Evolutionary conservation across 2,329 filamentous ascomycete species (phyloP), one percentile per base, ranked within the genome.

Genomic region (Cordyceps cateniannulata): DNA sequence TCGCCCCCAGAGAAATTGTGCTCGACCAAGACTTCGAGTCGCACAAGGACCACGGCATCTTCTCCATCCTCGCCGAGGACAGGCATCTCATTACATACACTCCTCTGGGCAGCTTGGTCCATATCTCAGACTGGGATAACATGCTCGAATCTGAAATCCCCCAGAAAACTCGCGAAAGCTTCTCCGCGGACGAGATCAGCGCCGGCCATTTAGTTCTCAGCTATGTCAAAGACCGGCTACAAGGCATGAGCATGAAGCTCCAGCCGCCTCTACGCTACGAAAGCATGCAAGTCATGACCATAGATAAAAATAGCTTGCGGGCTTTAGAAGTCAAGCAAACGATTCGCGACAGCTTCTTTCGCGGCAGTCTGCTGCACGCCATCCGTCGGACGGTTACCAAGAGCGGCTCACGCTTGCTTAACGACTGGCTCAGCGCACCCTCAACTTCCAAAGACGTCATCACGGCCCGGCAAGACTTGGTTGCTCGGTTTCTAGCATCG

Each of bases 291-390:
- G 86, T 89, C 64, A 95, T 99, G 90, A 83, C 78, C 55, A 96
- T 99, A 66, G 95, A 99, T 76, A 93, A 89, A 70, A 96, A 93
- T 69, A 97, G 89, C 65, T 82, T 99, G 75, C 84, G 90, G 62
- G 91, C 93, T 1, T 80, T 99, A 5, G 95, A 99, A 73, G 90
- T 99, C 65, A 86, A 91, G 65, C 86, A 87, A 70, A 98, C 95
- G 0, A 85, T 96, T 55, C 84, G 89, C 53, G 93, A 98, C 67
- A 87, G 89, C 3, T 75, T 82, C 22, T 88, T 89, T 44, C 86
- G 88, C 65, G 95, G 95, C 5, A 97, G 93, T 69, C 77, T 99
- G 48, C 77, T 99, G 42, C 92, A 98, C 74, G 89, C 91, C n/a
- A 83, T 98, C 57, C 85, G 93, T 62, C 85, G 88, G 58, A 99